phyloP scores from a whole-genome alignment of 495 filamentous ascomycete genomes.

The Ascobolus immersus region DNA sequence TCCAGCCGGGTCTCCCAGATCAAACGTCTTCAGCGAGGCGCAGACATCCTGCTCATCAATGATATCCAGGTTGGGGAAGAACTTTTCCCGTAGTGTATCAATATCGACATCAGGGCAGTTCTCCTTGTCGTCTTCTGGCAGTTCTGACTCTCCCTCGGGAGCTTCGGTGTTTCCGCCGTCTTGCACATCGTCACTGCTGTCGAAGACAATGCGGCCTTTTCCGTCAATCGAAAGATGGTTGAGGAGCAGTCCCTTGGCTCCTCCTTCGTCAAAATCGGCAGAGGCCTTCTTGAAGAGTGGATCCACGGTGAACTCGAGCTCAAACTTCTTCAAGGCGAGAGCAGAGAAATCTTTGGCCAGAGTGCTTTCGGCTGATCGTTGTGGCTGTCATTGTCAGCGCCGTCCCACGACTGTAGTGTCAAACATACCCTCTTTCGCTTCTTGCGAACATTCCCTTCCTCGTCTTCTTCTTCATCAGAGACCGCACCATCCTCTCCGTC shows the following conservation, averaged over 20 bases:
- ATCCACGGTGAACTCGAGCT: constrained; percentile 89
- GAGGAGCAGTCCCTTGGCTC: constrained; percentile 79
- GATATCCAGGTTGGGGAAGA: constrained; percentile 59
- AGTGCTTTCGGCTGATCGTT: constrained; percentile 75
- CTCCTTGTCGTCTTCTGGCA: constrained; percentile 24
- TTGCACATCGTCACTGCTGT: constrained; percentile 78
- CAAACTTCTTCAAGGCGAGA: constrained; percentile 84
- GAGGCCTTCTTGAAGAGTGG: constrained; percentile 96
- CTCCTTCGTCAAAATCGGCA: constrained; percentile 94
- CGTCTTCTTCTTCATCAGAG: constrained; percentile 53
- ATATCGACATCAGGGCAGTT: constrained; percentile 69
- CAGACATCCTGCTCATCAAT: constrained; percentile 80
- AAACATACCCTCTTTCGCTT: constrained; percentile 43
- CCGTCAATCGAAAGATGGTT: constrained; percentile 89
- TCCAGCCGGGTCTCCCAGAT: constrained; percentile 54
- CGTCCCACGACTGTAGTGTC: background rate
- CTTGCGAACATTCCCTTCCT: constrained; percentile 48
- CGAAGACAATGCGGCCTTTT: constrained; percentile 82
- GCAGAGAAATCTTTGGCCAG: constrained; percentile 67
- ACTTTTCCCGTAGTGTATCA: constrained; percentile 39
- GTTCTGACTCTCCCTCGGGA: constrained; percentile 1
- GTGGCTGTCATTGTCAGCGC: constrained; percentile 21
- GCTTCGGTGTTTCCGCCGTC: constrained; percentile 22
- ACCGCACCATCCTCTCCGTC: constrained; percentile 41
- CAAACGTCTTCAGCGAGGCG: constrained; percentile 76